Evolutionary conservation across 495 filamentous ascomycete species (phyloP), one percentile per base, ranked within the genome.

Genomic region (Hypoxylon fuscum): DNA sequence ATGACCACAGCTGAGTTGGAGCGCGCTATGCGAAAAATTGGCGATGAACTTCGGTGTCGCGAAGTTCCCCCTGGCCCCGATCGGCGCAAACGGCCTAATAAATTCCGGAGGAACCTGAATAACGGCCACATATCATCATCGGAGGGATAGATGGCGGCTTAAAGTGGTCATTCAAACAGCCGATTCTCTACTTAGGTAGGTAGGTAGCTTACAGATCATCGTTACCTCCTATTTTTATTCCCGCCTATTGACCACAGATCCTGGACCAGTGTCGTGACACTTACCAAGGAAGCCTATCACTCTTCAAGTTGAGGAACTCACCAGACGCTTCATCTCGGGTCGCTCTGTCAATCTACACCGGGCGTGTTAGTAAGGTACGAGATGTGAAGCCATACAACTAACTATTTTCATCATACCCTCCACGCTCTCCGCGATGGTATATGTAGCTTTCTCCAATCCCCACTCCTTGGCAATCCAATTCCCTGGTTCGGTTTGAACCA

Each of bases 381-480:
- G 40, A 14, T 18, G 6, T n/a, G 31, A 50, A 20, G 11, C 18
- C 35, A 37, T 18, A 50, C 5, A 20, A 50, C 31, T 53, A 9
- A 53, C 35, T 6, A 41, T 18, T 27, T 27, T 53, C 32, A 53
- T 53, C 49, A 53, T 53, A 38, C 49, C 22, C 14, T 20, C 22
- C 32, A 53, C 49, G 25, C 49, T 53, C 25, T 53, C 49, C 25
- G 40, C 49, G 22, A 53, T 17, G n/a, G 49, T 53, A 41, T 21
- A 53, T 23, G 34, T 53, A 29, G 49, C 49, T 25, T 40, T 53
- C 15, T 41, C 49, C 34, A 53, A 27, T 35, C 49, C 49, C 49
- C 49, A 53, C 34, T 40, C 32, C 21, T 41, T 53, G 23, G 49
- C 49, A 41, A 41, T 41, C 49, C 49, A 53, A 25, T 53, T 53